Conservation (phyloP, 139 green algal species). For the Micractinium sp. region DNA sequence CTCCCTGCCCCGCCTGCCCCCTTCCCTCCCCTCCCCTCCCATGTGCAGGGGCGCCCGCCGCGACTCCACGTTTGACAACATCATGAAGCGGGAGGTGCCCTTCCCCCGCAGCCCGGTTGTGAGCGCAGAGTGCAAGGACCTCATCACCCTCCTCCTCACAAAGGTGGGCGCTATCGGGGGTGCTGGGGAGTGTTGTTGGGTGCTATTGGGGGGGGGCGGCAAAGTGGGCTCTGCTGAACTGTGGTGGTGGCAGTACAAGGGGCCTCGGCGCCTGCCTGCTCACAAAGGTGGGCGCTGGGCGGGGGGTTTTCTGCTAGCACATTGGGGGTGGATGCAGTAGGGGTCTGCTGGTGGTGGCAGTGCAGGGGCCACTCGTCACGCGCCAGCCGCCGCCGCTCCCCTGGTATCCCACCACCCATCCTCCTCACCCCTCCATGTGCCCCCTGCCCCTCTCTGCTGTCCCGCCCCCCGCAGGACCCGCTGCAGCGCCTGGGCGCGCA, state of each 20-base stretch:
- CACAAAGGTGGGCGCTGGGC: too few species aligned
- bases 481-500: background rate
- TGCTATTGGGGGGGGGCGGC: too few species aligned
- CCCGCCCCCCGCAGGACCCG: background rate
- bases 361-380: too few species aligned
- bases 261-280: too few species aligned
- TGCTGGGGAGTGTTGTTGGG: too few species aligned
- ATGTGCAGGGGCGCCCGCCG: slow-evolving; percentile 45
- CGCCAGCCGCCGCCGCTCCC: too few species aligned
- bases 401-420: too few species aligned
- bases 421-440: too few species aligned
- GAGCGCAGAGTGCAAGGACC: slow-evolving; percentile 55
- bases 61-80: slow-evolving; percentile 95
- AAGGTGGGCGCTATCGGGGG: slow-evolving; percentile 62
- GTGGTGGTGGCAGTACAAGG: background rate
- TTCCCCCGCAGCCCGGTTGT: slow-evolving; percentile 79
- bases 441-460: too few species aligned
- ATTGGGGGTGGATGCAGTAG: too few species aligned
- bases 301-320: too few species aligned
- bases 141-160: slow-evolving; percentile 87
- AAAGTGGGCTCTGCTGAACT: background rate
- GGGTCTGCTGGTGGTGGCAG: too few species aligned
- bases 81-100: slow-evolving; percentile 82
- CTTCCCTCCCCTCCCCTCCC: background rate
- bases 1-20: background rate